Evolutionary conservation across 441 rosid species (phyloP), one percentile per base, ranked within the genome.

Genomic region (Eruca vesicaria): DNA sequence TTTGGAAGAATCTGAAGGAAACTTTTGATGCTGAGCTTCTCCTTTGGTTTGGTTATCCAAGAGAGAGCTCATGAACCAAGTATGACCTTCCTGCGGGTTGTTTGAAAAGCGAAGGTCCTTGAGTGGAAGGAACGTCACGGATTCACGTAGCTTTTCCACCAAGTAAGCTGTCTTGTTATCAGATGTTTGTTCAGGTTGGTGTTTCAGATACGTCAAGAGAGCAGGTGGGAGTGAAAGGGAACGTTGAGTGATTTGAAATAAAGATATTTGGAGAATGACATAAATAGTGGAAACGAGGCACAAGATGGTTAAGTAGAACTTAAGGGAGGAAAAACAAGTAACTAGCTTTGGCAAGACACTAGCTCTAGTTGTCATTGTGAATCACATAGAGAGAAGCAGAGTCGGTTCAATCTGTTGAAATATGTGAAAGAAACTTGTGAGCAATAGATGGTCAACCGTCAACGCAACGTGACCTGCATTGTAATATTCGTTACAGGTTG

Each of bases 61-160:
- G 75, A 86, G 66, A 36, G 96, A 87, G 81, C 92, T 92, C 92
- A 89, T 90, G 82, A 92, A 90, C 96, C 94, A 90, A 0, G 94
- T 90, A 76, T 90, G 94, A 61, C 93, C 97, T 3, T 80, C 63
- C 0, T 74, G 86, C 10, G 91, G 79, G 57, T 66, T 83, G 55
- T 81, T 77, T 3, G 85, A 53, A 52, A 80, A 92, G 28, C 91
- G 86, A 2, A 80, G 31, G 75, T 92, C 94, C 70, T 90, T 90
- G 15, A 92, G 86, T 0, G 93, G 94, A 68, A 92, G 86, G 66
- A 87, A 92, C 14, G 86, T 90, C 78, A 86, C 85, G 0, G 97
- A 80, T n/a, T 77, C 78, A 31, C 80, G 86, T 31, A 92, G 90
- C 82, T 74, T 88, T 66, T 84, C 74, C 4, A 77, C 35, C 75